These are phyloP conservation scores for Blastobotrys peoriensis DNA, from an alignment of 805 yeast species.

Conservation along the genomic window DNA sequence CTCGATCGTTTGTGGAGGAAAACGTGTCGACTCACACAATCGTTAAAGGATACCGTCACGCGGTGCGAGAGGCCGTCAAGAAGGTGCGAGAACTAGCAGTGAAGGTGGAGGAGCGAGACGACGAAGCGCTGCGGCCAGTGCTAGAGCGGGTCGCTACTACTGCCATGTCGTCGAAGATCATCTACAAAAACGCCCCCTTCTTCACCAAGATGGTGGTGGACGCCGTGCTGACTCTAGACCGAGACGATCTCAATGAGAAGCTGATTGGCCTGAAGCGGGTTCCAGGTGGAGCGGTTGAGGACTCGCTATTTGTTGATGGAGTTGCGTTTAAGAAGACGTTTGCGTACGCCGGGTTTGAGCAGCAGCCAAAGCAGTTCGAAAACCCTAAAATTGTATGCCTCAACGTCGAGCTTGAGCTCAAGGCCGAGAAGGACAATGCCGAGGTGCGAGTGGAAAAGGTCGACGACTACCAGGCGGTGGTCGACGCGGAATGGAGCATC, in stretches of 20 bases:
- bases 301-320: constrained; percentile 81
- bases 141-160: constrained; percentile 92
- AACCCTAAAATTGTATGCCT: constrained; percentile 79
- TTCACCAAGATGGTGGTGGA: constrained; percentile 97
- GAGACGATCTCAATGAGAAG: constrained; percentile 76
- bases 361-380: constrained; percentile 82
- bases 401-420: constrained; percentile 91
- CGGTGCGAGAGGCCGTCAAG: constrained; percentile 68
- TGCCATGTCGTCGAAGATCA: constrained; percentile 94
- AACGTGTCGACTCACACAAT: constrained; percentile 90
- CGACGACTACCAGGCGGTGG: constrained; percentile 88
- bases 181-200: constrained; percentile 78
- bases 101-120: constrained; percentile 50
- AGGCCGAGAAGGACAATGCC: constrained; percentile 98
- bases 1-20: constrained; percentile 87
- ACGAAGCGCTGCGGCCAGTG: constrained; percentile 61
- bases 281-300: constrained; percentile 95
- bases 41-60: constrained; percentile 79
- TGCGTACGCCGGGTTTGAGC: constrained; percentile 97
- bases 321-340: constrained; percentile 97
- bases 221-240: constrained; percentile 84
- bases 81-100: constrained; percentile 71
- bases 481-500: constrained; percentile 98
- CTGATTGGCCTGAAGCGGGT: constrained; percentile 92
- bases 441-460: constrained; percentile 96